Base-by-base conservation (phyloP, 441 rosid genomes). In the Sinapis alba region DNA sequence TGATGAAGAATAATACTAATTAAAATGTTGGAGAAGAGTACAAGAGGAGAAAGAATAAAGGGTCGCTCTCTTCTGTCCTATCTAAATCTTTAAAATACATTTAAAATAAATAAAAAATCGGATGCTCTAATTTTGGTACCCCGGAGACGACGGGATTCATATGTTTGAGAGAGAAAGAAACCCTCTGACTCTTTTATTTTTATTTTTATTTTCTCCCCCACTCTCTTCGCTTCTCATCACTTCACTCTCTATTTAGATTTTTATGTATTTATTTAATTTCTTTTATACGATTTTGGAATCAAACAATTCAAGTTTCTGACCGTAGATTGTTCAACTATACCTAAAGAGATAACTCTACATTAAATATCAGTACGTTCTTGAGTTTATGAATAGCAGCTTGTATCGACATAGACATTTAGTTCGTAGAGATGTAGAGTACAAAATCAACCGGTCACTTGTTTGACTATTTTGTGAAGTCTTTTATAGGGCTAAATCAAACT, bases 121-220 rank as follows among this genome's bases (percentile, higher is more conserved):
- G 16, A 5, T 30, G 65, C 75, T 78, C 78, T 82, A 81, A 74
- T 78, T 78, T 83, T 83, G 58, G 45, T 79, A 76, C 88, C 79
- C 89, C 93, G 88, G 76, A 82, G 85, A 84, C 76, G 83, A 83
- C 88, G 93, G 89, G 88, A 73, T 81, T 68, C 62, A 73, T 74
- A 67, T 78, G 8, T 62, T 53, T 32, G 69, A 47, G 81, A 78
- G 71, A 85, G 83, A 85, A 12, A 50, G 82, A 32, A 73, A 80
- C 56, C 59, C 62, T 56, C 58, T 79, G 79, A 80, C 77, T 80
- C 62, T 16, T 16, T 41, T 72, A 67, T 59, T 20, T n/a, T n/a
- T n/a, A n/a, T n/a, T n/a, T 41, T 38, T 50, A n/a, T 32, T 74
- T 77, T 80, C 73, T 71, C 78, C 79, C 84, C 84, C 84, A 78